Evolutionary conservation across 805 yeast genomes (phyloP).

Genomic region (Kodamaea neixiangensis): DNA sequence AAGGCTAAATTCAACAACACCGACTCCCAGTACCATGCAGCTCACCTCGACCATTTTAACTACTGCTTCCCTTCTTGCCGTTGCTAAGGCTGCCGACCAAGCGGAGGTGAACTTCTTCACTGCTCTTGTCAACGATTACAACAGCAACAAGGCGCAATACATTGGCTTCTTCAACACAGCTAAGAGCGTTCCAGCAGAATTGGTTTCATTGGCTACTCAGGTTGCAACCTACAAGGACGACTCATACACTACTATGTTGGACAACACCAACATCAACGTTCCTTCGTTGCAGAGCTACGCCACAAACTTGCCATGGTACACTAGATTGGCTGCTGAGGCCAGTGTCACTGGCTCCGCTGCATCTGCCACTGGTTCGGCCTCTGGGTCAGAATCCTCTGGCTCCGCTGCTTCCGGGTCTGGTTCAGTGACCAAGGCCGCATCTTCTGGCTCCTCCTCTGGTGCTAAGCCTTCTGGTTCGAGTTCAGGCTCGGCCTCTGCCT

Average conservation of each 20-base stretch:
- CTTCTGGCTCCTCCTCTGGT: constrained; percentile 10
- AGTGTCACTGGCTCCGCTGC: constrained; percentile 9
- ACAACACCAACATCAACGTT: constrained; percentile 25
- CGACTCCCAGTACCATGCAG: constrained; percentile 19
- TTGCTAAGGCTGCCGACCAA: constrained; percentile 19
- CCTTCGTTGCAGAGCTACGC: constrained; percentile 31
- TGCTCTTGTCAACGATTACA: constrained; percentile 39
- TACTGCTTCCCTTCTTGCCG: constrained; percentile 19
- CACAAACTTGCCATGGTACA: constrained; percentile 41
- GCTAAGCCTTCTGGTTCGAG: constrained; percentile 15
- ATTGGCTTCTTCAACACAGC: constrained; percentile 32
- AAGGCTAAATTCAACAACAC: not conserved
- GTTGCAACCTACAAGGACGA: constrained; percentile 45
- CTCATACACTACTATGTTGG: constrained; percentile 44
- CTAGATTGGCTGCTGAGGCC: constrained; percentile 18
- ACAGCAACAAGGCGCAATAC: constrained; percentile 32
- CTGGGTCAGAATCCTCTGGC: constrained; percentile 11
- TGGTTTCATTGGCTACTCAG: constrained; percentile 31
- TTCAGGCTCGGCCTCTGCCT: constrained; percentile 15
- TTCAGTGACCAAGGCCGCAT: constrained; percentile 8
- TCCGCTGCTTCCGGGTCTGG: constrained; percentile 11
- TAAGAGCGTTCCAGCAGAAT: constrained; percentile 24
- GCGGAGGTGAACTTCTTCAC: constrained; percentile 29
- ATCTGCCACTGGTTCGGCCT: constrained; percentile 10
- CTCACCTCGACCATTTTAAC: constrained; percentile 15